Percentiles rank a stretch among this genome's conserved stretches.
phyloP scores from a whole-genome alignment of 106 monocot species.

The Alisma plantagoaquatica region DNA sequence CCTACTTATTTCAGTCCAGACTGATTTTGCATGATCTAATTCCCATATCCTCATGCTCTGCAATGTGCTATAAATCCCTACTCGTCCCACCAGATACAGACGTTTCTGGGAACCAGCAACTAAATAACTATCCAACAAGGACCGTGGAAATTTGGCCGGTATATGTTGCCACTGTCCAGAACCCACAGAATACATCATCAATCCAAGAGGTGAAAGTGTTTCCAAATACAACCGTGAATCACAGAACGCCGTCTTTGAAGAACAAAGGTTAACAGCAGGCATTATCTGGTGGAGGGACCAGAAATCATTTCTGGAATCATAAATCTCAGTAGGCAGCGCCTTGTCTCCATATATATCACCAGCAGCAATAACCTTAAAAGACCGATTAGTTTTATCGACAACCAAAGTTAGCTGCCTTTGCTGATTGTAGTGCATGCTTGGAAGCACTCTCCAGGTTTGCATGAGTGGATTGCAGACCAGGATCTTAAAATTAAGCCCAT shows the following conservation, averaged over 20 bases:
- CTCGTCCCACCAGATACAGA: constrained; percentile 71
- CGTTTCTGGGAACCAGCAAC: constrained; percentile 58
- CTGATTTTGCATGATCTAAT: constrained; percentile 55
- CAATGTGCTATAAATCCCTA: constrained; percentile 73
- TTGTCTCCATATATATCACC: constrained; percentile 73
- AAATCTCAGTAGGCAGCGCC: constrained; percentile 64
- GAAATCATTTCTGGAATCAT: constrained; percentile 46
- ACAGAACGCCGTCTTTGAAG: constrained; percentile 89
- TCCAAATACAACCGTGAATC: constrained; percentile 65
- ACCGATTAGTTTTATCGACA: constrained; percentile 31
- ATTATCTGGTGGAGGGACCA: constrained; percentile 76
- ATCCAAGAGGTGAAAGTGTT: constrained; percentile 71
- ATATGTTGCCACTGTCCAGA: constrained; percentile 66
- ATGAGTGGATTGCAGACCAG: constrained; percentile 73
- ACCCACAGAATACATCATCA: constrained; percentile 71
- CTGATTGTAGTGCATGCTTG: constrained; percentile 78
- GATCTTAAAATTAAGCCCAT: constrained; percentile 50
- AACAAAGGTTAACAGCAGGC: constrained; percentile 71
- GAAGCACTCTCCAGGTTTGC: constrained; percentile 45
- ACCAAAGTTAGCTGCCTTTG: constrained; percentile 74
- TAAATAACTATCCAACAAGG: constrained; percentile 67
- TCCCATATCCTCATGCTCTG: constrained; percentile 92
- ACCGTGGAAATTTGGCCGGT: constrained; percentile 74
- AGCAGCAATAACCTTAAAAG: constrained; percentile 67
- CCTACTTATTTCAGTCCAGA: constrained; percentile 73